Evolutionary conservation across 352 stramenopile genomes (phyloP).

Genomic region (Saprolegnia diclina): DNA sequence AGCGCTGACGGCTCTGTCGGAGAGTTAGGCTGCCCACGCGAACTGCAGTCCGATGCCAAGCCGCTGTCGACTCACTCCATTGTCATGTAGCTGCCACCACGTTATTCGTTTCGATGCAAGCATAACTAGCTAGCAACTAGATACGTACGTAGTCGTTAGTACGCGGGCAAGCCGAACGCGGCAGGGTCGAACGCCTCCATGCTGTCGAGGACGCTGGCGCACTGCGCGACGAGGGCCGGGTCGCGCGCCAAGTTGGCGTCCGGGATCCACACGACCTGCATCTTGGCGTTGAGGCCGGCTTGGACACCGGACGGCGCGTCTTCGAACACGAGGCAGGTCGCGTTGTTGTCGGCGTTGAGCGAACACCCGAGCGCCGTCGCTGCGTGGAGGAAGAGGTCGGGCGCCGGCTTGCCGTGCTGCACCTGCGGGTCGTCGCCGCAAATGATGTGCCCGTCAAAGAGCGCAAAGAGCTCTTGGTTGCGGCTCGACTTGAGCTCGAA

Average conservation of each 20-base stretch:
- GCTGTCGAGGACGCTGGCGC: background rate
- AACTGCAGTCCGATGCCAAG: too few relatives aligned
- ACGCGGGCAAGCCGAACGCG: background rate
- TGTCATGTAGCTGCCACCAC: too few relatives aligned
- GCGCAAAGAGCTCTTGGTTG: constrained; percentile 22
- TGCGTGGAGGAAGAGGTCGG: constrained; percentile 16
- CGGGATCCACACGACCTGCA: constrained; percentile 15
- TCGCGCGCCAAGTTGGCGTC: background rate
- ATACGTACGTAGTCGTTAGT: too few relatives aligned
- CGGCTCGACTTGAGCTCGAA: constrained; percentile 18
- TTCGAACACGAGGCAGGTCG: constrained; percentile 1
- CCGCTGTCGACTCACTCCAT: too few relatives aligned
- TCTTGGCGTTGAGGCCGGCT: constrained; percentile 11
- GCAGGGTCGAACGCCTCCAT: constrained; percentile 4
- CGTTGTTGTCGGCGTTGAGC: background rate
- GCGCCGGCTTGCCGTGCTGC: constrained; percentile 15
- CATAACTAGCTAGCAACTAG: too few relatives aligned
- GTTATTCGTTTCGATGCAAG: too few relatives aligned
- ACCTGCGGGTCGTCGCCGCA: constrained; percentile 22
- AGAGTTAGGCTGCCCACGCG: too few relatives aligned
- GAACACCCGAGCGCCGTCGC: background rate
- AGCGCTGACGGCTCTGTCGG: too few relatives aligned
- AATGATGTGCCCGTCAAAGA: constrained; percentile 17
- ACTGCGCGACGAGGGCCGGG: background rate
- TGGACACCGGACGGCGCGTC: constrained; percentile 2